phyloP scores from a whole-genome alignment of 352 stramenopile species.

The Bremia lactucae region DNA sequence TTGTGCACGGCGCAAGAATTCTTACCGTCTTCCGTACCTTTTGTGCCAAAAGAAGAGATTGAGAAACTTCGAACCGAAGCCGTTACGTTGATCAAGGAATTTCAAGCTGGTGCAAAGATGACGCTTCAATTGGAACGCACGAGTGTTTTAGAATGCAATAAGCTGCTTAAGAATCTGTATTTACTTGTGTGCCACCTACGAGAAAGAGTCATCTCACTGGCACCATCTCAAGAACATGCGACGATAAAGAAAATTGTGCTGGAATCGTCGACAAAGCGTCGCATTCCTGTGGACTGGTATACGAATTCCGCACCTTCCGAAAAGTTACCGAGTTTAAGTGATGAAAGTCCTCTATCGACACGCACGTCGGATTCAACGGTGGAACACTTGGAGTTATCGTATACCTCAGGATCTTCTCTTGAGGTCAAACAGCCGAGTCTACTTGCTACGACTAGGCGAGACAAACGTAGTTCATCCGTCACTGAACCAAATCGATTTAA shows the following conservation, averaged over 20 bases:
- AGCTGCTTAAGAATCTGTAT: constrained; percentile 49
- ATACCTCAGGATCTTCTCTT: constrained; percentile 33
- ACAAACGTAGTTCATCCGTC: constrained; percentile 23
- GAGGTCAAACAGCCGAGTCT: constrained; percentile 27
- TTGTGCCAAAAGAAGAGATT: constrained; percentile 50
- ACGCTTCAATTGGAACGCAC: constrained; percentile 21
- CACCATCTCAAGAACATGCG: constrained; percentile 47
- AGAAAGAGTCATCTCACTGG: constrained; percentile 46
- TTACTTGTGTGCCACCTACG: constrained; percentile 42
- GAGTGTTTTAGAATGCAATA: constrained; percentile 62
- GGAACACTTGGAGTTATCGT: constrained; percentile 27
- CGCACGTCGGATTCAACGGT: constrained; percentile 27
- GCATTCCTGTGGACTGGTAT: constrained; percentile 75
- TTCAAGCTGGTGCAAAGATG: constrained; percentile 21
- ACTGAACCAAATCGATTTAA: constrained; percentile 29
- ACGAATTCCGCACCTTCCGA: constrained; percentile 29
- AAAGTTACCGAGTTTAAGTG: constrained; percentile 26
- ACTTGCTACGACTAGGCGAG: constrained; percentile 11
- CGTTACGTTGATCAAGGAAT: constrained; percentile 23
- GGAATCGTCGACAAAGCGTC: constrained; percentile 51
- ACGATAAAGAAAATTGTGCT: constrained; percentile 68
- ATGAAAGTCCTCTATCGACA: constrained; percentile 26
- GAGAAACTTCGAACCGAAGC: constrained; percentile 34
- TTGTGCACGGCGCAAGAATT: constrained; percentile 44
- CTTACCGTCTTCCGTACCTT: constrained; percentile 40